Evolutionary conservation across 495 filamentous ascomycete genomes (phyloP).

Genomic region (Hypoxylon fragiforme): DNA sequence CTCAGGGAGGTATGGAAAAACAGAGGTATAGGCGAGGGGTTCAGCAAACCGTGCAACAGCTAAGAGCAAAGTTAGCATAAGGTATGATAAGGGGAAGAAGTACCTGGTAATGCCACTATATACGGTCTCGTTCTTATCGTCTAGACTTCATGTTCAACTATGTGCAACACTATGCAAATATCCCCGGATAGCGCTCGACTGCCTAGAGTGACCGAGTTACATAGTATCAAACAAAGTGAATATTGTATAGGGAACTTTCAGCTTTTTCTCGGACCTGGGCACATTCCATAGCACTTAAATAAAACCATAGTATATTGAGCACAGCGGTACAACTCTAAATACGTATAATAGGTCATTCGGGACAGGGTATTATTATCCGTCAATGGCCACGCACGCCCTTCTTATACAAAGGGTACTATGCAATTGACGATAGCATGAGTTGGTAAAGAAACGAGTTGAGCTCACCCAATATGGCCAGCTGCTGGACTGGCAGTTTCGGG

Average conservation of each 20-base stretch:
- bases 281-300: neutral
- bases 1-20: conserved; percentile 89
- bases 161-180: too few species aligned
- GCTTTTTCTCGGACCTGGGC: neutral
- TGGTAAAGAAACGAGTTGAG: conserved; percentile 16
- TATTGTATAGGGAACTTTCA: too few species aligned
- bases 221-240: too few species aligned
- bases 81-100: conserved; percentile 4
- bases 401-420: too few species aligned
- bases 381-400: too few species aligned
- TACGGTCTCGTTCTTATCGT: too few species aligned
- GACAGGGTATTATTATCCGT: too few species aligned
- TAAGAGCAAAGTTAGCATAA: conserved; percentile 40
- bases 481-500: conserved; percentile 51
- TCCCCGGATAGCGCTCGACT: too few species aligned
- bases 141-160: conserved; percentile 8
- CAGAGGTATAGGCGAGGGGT: conserved; percentile 77
- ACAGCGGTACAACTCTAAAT: conserved; percentile 9
- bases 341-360: conserved; percentile 1
- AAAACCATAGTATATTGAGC: conserved; percentile 23
- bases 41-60: conserved; percentile 84
- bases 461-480: conserved; percentile 67
- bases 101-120: conserved; percentile 10
- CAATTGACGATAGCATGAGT: too few species aligned
- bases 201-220: too few species aligned